phyloP scores from a whole-genome alignment of 805 yeast species.

The Candida namnaoensis region DNA sequence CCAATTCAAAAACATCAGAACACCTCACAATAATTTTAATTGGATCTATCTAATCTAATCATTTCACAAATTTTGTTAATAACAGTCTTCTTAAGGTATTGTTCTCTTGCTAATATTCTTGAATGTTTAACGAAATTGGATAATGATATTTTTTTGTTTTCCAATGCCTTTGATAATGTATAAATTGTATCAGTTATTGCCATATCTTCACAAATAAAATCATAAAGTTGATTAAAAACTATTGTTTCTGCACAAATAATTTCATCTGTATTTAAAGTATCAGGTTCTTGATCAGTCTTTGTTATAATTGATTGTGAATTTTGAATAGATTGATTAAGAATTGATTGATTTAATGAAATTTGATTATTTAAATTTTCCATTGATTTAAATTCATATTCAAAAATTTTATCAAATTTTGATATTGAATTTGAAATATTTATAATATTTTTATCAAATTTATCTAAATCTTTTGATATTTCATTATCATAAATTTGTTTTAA shows the following conservation, averaged over 20 bases:
- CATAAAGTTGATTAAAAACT: conserved; percentile 53
- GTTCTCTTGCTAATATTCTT: conserved; percentile 54
- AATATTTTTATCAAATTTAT: conserved; percentile 13
- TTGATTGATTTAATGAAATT: conserved; percentile 19
- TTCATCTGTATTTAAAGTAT: conserved; percentile 30
- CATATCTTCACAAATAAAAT: conserved; percentile 52
- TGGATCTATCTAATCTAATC: conserved; percentile 4
- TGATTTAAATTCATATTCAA: conserved; percentile 22
- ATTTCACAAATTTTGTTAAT: conserved; percentile 27
- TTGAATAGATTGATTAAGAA: conserved; percentile 19
- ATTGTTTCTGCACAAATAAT: conserved; percentile 41
- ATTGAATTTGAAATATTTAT: conserved; percentile 22
- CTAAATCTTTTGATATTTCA: conserved; percentile 14
- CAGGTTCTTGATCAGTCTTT: conserved; percentile 19
- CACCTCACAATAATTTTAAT: too few relatives aligned
- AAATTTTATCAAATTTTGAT: conserved; percentile 26
- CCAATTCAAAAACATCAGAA: too few relatives aligned
- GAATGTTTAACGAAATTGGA: conserved; percentile 13
- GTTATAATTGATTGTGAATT: conserved; percentile 20
- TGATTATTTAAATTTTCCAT: conserved; percentile 17
- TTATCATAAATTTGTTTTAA: conserved; percentile 15
- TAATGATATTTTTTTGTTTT: conserved; percentile 33
- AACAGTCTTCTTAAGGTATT: conserved; percentile 44
- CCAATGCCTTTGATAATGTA: conserved; percentile 48
- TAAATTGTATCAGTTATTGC: conserved; percentile 65